These are phyloP conservation scores for Hibiscus tridactylites DNA, from an alignment of 345 rosid genomes.

Conservation along the genomic window DNA sequence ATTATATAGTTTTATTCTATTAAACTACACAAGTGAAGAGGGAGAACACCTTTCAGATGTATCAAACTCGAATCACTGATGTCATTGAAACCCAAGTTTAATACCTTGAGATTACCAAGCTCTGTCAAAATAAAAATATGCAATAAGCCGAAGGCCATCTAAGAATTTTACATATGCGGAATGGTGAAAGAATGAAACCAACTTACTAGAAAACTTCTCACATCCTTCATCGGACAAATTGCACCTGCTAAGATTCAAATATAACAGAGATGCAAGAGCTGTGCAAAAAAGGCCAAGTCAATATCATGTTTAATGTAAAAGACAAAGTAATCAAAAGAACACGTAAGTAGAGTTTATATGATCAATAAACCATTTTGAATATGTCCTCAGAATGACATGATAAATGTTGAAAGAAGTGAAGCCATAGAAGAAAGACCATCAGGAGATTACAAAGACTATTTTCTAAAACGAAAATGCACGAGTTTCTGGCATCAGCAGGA, in stretches of 20 bases:
- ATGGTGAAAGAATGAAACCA: neutral
- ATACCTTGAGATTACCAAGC: conserved; percentile 50
- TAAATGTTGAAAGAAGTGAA: neutral
- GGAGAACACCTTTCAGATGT: conserved; percentile 57
- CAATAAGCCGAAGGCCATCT: neutral
- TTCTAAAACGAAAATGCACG: neutral
- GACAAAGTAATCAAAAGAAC: neutral
- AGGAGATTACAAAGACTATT: neutral
- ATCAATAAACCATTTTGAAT: neutral
- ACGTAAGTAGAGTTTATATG: neutral
- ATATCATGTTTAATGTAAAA: conserved; percentile 1
- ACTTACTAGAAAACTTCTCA: conserved; percentile 78
- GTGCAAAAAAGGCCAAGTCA: conserved; percentile 12
- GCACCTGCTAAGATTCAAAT: conserved; percentile 77
- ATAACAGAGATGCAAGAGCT: conserved; percentile 56
- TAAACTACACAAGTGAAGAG: neutral
- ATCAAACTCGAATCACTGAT: conserved; percentile 71
- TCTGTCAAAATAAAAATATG: conserved; percentile 28
- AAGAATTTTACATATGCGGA: neutral
- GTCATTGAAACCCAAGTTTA: conserved; percentile 77
- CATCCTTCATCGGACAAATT: conserved; percentile 62
- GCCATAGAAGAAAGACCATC: neutral
- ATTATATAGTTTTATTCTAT: neutral
- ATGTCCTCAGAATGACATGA: neutral
- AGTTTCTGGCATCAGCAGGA: neutral